Conservation (phyloP, 169 alveolate genomes). For the Cryptosporidium ryanae region DNA sequence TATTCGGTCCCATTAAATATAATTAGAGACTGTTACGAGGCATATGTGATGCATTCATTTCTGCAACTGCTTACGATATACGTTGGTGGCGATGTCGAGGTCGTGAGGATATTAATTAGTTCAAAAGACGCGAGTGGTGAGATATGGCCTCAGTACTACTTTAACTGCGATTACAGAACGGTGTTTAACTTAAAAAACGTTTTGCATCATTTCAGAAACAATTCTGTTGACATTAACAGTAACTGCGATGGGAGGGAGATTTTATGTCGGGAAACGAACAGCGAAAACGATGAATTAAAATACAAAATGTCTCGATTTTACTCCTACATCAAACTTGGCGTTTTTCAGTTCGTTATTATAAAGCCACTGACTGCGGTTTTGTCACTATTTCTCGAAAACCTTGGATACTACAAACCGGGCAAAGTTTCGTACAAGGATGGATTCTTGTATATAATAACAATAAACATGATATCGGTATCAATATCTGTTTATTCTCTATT, state of each 20-base stretch:
- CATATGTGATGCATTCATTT: constrained; percentile 66
- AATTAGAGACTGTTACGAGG: constrained; percentile 68
- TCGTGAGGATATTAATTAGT: constrained; percentile 15
- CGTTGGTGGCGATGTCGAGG: constrained; percentile 48
- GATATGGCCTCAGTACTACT: constrained; percentile 64
- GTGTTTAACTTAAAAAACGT: background rate
- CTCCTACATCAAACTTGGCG: constrained; percentile 62
- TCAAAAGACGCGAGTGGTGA: constrained; percentile 29
- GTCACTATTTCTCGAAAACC: constrained; percentile 39
- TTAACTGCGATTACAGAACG: background rate
- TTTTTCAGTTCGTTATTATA: constrained; percentile 50
- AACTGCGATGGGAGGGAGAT: background rate
- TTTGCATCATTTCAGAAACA: background rate
- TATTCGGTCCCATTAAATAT: constrained; percentile 34
- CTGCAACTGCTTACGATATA: constrained; percentile 24
- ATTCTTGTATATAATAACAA: constrained; percentile 13
- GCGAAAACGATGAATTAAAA: background rate
- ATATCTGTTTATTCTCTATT: constrained; percentile 46
- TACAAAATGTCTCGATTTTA: constrained; percentile 41
- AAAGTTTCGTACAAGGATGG: constrained; percentile 36
- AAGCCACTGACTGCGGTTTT: constrained; percentile 42
- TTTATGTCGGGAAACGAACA: background rate
- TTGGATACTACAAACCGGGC: constrained; percentile 54
- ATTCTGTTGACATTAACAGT: background rate
- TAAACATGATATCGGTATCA: constrained; percentile 53